phyloP scores from a whole-genome alignment of 345 rosid genomes.

The Combretum micranthum region DNA sequence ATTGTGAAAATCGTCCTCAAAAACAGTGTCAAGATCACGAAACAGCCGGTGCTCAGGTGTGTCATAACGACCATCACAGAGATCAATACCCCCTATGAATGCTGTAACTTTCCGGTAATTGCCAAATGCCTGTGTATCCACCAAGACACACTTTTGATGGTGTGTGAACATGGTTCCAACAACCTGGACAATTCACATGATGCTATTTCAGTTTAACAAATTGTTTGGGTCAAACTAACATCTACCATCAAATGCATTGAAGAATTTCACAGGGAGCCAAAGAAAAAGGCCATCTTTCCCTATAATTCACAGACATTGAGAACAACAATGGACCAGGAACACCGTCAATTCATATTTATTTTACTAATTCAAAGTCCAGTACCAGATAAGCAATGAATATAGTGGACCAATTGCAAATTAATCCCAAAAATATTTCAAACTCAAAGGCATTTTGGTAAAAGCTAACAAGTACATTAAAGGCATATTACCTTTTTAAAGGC shows the following conservation, averaged over 20 bases:
- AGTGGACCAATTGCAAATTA: no score
- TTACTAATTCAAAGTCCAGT: no score
- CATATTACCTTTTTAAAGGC: no score
- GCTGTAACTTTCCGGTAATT: slow-evolving; percentile 75
- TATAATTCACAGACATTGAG: no score
- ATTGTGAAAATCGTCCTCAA: slow-evolving; percentile 79
- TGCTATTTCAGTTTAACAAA: neutral
- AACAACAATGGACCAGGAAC: no score
- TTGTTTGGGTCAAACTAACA: neutral
- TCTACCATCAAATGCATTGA: neutral
- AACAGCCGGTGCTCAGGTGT: slow-evolving; percentile 82
- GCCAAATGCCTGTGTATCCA: slow-evolving; percentile 78
- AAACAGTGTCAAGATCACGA: slow-evolving; percentile 53
- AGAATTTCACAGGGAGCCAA: no score
- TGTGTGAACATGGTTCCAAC: slow-evolving; percentile 90
- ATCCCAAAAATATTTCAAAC: no score
- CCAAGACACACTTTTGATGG: slow-evolving; percentile 88
- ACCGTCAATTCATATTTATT: no score
- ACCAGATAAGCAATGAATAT: no score
- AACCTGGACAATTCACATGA: slow-evolving; percentile 35
- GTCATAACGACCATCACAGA: slow-evolving; percentile 97
- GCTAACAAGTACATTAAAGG: no score
- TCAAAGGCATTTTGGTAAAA: no score
- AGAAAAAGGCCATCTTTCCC: no score
- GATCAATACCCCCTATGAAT: slow-evolving; percentile 89